These are phyloP conservation scores for Cynanchum wilfordii DNA, from an alignment of 257 asterid species.

Conservation along the genomic window DNA sequence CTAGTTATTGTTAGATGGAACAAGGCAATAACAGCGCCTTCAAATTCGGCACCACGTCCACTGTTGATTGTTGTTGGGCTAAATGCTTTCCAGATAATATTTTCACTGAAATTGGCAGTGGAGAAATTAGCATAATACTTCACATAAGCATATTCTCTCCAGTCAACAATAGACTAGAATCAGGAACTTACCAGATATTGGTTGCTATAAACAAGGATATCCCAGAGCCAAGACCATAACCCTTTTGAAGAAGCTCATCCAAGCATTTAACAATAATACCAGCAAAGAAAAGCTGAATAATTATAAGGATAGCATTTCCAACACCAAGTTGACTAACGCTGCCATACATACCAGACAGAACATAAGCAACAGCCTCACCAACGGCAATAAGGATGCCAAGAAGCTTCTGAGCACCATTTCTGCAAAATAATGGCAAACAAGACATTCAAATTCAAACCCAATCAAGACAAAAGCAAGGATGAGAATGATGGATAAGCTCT, in stretches of 20 bases:
- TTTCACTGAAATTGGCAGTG: conserved; percentile 44
- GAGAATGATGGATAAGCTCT: not conserved
- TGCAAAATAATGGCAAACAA: conserved; percentile 13
- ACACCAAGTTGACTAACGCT: conserved; percentile 82
- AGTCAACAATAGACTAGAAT: conserved; percentile 9
- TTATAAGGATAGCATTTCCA: conserved; percentile 75
- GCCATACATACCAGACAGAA: conserved; percentile 83
- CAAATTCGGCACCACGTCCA: conserved; percentile 89
- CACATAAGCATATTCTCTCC: not conserved
- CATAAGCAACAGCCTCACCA: conserved; percentile 88
- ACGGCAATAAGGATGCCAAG: conserved; percentile 71
- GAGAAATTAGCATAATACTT: not conserved
- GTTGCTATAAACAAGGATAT: conserved; percentile 84
- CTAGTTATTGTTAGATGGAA: conserved; percentile 78
- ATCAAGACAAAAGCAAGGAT: not conserved
- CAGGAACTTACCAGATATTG: conserved; percentile 52
- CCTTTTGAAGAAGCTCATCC: conserved; percentile 81
- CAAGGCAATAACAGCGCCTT: conserved; percentile 82
- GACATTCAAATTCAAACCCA: not conserved
- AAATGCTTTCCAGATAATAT: conserved; percentile 81
- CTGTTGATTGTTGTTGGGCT: conserved; percentile 85
- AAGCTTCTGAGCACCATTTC: conserved; percentile 80
- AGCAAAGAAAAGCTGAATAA: conserved; percentile 76
- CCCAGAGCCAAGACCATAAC: conserved; percentile 83
- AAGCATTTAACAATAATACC: conserved; percentile 80